Conservation (phyloP, 164 flowering plant genomes). For the Tetracentron sinense region DNA sequence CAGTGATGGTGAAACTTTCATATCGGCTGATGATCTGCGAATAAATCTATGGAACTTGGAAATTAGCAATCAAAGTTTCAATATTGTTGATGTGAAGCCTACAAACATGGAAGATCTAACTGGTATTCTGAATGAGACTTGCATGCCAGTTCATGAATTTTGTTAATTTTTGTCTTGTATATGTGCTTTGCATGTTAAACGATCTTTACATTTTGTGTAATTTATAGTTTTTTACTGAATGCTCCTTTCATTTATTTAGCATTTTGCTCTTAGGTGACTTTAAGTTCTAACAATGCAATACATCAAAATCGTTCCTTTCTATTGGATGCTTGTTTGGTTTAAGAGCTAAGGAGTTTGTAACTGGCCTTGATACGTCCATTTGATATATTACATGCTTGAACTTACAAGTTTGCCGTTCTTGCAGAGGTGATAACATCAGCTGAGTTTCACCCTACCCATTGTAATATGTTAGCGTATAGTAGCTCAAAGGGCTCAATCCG, state of each 20-base stretch:
- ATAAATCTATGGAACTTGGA: constrained; percentile 98
- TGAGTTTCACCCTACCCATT: constrained; percentile 92
- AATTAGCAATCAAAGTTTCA: constrained; percentile 96
- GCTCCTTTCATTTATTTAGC: no score
- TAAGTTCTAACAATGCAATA: background rate
- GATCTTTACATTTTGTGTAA: no score
- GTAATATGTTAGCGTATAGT: constrained; percentile 90
- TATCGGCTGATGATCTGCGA: constrained; percentile 97
- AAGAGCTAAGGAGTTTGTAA: background rate
- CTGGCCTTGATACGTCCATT: background rate
- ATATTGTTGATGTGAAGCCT: constrained; percentile 97
- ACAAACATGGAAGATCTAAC: constrained; percentile 99
- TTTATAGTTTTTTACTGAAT: no score
- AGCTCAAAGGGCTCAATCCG: constrained; percentile 97
- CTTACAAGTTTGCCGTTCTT: constrained; percentile 16
- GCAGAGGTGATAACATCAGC: constrained; percentile 99
- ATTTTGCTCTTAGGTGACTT: background rate
- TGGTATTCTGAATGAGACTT: no score
- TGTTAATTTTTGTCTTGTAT: no score
- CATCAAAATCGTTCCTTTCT: background rate
- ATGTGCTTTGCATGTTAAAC: no score
- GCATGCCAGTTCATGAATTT: no score
- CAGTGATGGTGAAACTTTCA: constrained; percentile 98
- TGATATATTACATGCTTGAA: background rate
- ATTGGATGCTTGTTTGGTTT: background rate